Evolutionary conservation across 208 protist species (phyloP).

Genomic region (Leishmania amazonensis): DNA sequence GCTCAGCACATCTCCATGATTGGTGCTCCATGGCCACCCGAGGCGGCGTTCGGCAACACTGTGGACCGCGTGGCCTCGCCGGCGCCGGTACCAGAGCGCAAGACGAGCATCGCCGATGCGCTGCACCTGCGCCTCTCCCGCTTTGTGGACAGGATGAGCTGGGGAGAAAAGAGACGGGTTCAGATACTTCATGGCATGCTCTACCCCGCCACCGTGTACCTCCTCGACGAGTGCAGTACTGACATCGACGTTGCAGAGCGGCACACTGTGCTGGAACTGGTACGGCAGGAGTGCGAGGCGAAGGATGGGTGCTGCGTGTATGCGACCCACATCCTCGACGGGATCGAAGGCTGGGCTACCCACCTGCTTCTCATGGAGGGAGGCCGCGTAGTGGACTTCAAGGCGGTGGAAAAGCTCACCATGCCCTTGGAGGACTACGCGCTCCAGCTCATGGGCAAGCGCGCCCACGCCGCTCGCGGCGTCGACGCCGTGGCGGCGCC

Average conservation of each 20-base stretch:
- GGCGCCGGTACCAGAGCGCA: constrained; percentile 32
- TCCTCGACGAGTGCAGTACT: constrained; percentile 89
- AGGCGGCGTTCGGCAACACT: constrained; percentile 79
- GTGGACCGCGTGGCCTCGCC: constrained; percentile 62
- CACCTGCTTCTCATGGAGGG: constrained; percentile 65
- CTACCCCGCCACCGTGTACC: constrained; percentile 43
- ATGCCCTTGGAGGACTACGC: constrained; percentile 58
- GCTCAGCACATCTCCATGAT: constrained; percentile 54
- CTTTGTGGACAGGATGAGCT: constrained; percentile 69
- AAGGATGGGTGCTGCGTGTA: constrained; percentile 66
- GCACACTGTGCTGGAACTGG: constrained; percentile 58
- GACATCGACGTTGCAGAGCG: constrained; percentile 84
- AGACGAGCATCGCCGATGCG: constrained; percentile 35
- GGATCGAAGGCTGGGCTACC: constrained; percentile 76
- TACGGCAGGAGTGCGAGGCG: constrained; percentile 46
- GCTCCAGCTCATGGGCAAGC: constrained; percentile 48
- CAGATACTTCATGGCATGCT: constrained; percentile 80
- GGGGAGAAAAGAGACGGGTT: constrained; percentile 66
- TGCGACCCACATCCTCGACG: constrained; percentile 87
- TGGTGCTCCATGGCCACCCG: constrained; percentile 69
- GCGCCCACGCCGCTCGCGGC: background rate
- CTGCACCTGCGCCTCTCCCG: constrained; percentile 54
- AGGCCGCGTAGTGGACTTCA: constrained; percentile 44
- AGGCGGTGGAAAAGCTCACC: constrained; percentile 37
- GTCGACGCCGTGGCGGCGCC: background rate